These are phyloP conservation scores for Mucor indicus DNA, from an alignment of 371 early-diverging fungal genomes.

Conservation along the genomic window DNA sequence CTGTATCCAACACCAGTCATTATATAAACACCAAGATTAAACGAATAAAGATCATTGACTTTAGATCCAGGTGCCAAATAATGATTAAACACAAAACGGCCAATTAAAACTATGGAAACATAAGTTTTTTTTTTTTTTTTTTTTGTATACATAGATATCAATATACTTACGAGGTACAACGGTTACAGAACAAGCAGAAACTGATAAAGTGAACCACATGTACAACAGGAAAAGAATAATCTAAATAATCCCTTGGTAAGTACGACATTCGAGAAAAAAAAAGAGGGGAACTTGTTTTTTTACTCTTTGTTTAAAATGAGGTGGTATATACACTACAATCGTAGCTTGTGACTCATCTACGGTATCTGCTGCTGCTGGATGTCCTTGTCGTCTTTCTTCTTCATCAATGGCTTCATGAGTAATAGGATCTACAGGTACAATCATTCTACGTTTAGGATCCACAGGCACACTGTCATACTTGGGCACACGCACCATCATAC, in stretches of 20 bases:
- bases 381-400: conserved; percentile 52
- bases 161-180: conserved; percentile 49
- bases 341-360: conserved; percentile 49
- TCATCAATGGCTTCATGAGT: conserved; percentile 59
- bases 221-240: conserved; percentile 30
- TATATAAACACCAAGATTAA: conserved; percentile 40
- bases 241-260: conserved; percentile 4
- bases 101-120: conserved; percentile 39
- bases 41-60: conserved; percentile 62
- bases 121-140: conserved; percentile 1
- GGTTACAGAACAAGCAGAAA: conserved; percentile 45
- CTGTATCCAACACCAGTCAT: conserved; percentile 28
- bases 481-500: conserved; percentile 67
- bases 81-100: conserved; percentile 41
- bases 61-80: conserved; percentile 31
- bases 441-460: conserved; percentile 63
- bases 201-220: conserved; percentile 59
- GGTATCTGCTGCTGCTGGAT: conserved; percentile 53
- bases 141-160: neutral
- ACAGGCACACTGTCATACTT: conserved; percentile 70
- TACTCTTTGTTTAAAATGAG: conserved; percentile 53
- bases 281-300: neutral
- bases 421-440: conserved; percentile 69
- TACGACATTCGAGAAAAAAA: too few relatives aligned
- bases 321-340: conserved; percentile 67